Percentiles rank a stretch among this genome's conserved stretches.
Conservation (phyloP, 2,329 filamentous ascomycete genomes). For the Fusarium redolens region DNA sequence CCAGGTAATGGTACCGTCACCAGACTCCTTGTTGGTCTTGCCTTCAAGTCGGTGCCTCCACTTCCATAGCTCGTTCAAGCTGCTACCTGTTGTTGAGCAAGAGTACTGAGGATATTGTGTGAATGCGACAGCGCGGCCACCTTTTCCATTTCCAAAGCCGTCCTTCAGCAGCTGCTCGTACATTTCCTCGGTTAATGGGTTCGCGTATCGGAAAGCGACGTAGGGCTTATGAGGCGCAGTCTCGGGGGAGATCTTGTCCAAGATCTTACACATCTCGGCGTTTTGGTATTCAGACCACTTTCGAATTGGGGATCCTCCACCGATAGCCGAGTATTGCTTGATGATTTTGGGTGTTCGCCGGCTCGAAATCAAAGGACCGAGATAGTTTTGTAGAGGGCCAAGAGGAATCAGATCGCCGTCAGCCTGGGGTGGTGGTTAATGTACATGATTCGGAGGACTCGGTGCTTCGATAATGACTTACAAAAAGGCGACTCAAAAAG, state of each 20-base stretch:
- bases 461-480: slow-evolving; percentile 58
- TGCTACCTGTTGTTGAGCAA: slow-evolving; percentile 96
- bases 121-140: slow-evolving; percentile 95
- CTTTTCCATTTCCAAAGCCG: slow-evolving; percentile 88
- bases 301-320: slow-evolving; percentile 96
- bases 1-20: slow-evolving; percentile 84
- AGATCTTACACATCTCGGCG: slow-evolving; percentile 94
- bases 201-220: slow-evolving; percentile 94
- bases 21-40: slow-evolving; percentile 66
- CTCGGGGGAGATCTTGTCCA: slow-evolving; percentile 90
- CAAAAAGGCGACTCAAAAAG: slow-evolving; percentile 92
- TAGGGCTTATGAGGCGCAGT: slow-evolving; percentile 98
- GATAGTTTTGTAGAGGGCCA: slow-evolving; percentile 87
- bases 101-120: slow-evolving; percentile 99
- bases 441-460: background rate
- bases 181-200: slow-evolving; percentile 94
- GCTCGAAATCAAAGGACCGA: slow-evolving; percentile 87
- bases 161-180: slow-evolving; percentile 85
- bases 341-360: slow-evolving; percentile 95
- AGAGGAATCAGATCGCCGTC: slow-evolving; percentile 97
- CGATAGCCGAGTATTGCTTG: slow-evolving; percentile 94
- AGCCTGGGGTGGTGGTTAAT: slow-evolving; percentile 65
- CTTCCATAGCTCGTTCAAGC: slow-evolving; percentile 97
- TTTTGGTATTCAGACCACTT: slow-evolving; percentile 98
- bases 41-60: slow-evolving; percentile 91